Conservation (phyloP, 805 yeast genomes). For the Pichia heedii region DNA sequence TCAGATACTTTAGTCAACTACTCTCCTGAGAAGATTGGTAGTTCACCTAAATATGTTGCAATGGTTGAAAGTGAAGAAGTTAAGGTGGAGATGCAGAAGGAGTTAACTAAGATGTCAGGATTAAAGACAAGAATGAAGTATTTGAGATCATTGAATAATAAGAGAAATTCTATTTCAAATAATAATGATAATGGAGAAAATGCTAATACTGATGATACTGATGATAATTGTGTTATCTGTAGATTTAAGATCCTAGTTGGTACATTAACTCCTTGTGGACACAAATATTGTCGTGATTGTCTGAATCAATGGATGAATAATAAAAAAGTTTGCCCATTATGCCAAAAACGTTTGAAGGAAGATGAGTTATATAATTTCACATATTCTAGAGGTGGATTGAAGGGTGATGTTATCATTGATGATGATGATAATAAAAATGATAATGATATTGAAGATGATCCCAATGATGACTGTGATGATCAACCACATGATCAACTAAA, state of each 20-base stretch:
- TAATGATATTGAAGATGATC: background rate
- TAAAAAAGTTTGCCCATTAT: constrained; percentile 66
- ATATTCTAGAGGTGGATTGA: constrained; percentile 42
- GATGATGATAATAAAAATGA: constrained; percentile 6
- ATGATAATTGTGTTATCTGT: constrained; percentile 68
- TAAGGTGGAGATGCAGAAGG: constrained; percentile 11
- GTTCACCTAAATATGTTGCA: constrained; percentile 19
- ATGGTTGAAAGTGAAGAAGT: constrained; percentile 11
- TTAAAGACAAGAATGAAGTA: constrained; percentile 39
- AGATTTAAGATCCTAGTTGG: constrained; percentile 63
- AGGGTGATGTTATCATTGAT: constrained; percentile 32
- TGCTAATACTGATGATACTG: constrained; percentile 23
- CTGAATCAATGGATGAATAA: constrained; percentile 57
- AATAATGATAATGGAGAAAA: constrained; percentile 18
- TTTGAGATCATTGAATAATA: constrained; percentile 32
- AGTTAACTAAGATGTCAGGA: constrained; percentile 2
- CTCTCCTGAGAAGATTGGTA: constrained; percentile 21
- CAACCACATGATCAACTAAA: constrained; percentile 6
- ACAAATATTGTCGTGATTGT: constrained; percentile 79
- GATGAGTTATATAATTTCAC: constrained; percentile 64
- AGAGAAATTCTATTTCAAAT: too few relatives aligned
- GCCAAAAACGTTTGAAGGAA: constrained; percentile 45
- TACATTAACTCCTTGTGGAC: constrained; percentile 83
- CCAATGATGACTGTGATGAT: constrained; percentile 2
- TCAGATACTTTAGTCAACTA: constrained; percentile 71